A percentile compares a stretch with the other conserved stretches of the same genome.
phyloP scores from a whole-genome alignment of 2,329 filamentous ascomycete species.

The Raffaelea albimanens region DNA sequence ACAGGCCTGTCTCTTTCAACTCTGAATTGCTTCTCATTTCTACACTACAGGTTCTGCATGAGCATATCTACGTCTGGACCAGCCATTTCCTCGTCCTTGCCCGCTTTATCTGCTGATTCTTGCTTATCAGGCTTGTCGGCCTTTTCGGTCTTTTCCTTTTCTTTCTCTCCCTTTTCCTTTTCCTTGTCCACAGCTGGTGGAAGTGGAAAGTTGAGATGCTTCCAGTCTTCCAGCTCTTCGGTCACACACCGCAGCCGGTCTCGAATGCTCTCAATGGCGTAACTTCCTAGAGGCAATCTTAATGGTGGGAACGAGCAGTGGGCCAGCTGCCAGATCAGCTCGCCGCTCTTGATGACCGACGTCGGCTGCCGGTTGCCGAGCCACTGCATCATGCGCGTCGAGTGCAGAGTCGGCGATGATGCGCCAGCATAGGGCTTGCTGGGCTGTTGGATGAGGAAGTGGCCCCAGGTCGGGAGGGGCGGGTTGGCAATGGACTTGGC shows the following conservation, averaged over 20 bases:
- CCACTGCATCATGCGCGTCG: conserved; percentile 88
- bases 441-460: conserved; percentile 82
- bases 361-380: conserved; percentile 85
- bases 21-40: too few relatives aligned
- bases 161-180: conserved; percentile 3
- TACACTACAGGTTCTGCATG: too few relatives aligned
- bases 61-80: neutral
- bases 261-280: conserved; percentile 90
- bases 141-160: neutral
- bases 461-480: conserved; percentile 73
- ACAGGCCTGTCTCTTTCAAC: too few relatives aligned
- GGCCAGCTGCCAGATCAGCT: conserved; percentile 87
- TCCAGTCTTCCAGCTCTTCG: conserved; percentile 92
- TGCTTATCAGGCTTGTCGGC: conserved; percentile 13
- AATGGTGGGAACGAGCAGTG: conserved; percentile 93
- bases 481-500: conserved; percentile 14
- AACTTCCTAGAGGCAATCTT: conserved; percentile 77
- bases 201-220: conserved; percentile 63
- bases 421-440: conserved; percentile 71
- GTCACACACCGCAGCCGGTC: conserved; percentile 84
- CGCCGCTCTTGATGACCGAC: conserved; percentile 84
- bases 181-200: conserved; percentile 28
- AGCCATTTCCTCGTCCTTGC: conserved; percentile 6
- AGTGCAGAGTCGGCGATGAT: conserved; percentile 78
- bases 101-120: conserved; percentile 7